Conservation (phyloP, 495 filamentous ascomycete species). For the Lepraria neglecta region DNA sequence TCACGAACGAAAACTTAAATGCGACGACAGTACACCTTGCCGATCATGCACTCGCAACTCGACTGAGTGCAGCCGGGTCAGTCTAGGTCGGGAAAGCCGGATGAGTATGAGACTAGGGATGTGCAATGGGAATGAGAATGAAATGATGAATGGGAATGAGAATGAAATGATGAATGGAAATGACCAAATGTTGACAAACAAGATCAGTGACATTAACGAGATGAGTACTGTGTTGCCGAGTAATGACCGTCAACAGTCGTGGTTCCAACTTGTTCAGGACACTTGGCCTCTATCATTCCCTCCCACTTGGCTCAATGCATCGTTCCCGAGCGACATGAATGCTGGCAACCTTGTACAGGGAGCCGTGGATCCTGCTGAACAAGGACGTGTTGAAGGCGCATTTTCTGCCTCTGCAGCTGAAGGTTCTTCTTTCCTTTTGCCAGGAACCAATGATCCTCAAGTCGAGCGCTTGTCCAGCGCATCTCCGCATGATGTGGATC, state of each 20-base stretch:
- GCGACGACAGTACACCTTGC: constrained; percentile 29
- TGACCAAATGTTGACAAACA: constrained; percentile 1
- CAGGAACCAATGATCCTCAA: neutral
- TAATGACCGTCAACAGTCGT: neutral
- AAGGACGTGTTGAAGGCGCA: neutral
- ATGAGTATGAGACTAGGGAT: neutral
- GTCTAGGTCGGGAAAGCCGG: neutral
- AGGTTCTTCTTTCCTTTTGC: neutral
- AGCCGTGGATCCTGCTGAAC: neutral
- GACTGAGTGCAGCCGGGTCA: constrained; percentile 6
- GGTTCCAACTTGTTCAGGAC: neutral
- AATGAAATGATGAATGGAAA: neutral
- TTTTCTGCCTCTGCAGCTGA: neutral
- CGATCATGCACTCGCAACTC: constrained; percentile 25
- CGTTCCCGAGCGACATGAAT: neutral
- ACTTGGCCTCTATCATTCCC: neutral
- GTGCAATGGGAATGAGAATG: neutral
- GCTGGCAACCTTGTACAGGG: neutral
- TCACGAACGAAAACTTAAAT: constrained; percentile 26
- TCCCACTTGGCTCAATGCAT: neutral
- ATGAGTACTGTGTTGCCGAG: constrained; percentile 18
- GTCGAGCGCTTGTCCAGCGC: constrained; percentile 1
- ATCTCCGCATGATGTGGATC: neutral
- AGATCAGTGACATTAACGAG: constrained; percentile 10
- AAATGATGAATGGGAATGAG: neutral